phyloP scores from a whole-genome alignment of 2,329 filamentous ascomycete species.

The Teratosphaeria zuluensis region DNA sequence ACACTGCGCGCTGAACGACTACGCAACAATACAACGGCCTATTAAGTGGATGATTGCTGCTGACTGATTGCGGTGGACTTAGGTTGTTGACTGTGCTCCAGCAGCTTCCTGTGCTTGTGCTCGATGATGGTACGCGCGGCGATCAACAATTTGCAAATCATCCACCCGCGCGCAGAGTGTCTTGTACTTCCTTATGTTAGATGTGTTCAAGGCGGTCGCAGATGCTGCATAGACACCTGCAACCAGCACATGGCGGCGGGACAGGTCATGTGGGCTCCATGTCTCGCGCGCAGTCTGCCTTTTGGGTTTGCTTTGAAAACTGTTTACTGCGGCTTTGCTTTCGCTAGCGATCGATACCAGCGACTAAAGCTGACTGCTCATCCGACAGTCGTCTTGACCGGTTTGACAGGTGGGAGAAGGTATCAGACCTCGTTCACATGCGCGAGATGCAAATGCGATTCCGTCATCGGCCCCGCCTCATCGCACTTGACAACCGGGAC shows the following conservation, averaged over 20 bases:
- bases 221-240: conserved; percentile 6
- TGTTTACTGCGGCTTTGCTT: neutral
- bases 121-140: too few species aligned
- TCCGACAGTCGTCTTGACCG: neutral
- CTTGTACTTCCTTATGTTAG: neutral
- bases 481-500: neutral
- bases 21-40: too few species aligned
- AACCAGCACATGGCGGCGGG: conserved; percentile 4
- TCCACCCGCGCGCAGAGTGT: neutral
- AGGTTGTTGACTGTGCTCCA: neutral
- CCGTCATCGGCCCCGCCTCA: neutral
- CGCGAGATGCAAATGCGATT: neutral
- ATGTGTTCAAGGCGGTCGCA: conserved; percentile 7
- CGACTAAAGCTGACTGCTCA: too few species aligned
- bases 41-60: neutral
- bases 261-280: conserved; percentile 1
- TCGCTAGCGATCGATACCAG: neutral
- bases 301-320: neutral
- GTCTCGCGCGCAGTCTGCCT: neutral
- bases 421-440: neutral
- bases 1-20: too few species aligned
- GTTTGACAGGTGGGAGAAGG: neutral
- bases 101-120: neutral
- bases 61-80: neutral
- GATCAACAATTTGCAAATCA: too few species aligned